Evolutionary conservation across 345 rosid genomes (phyloP).

Genomic region (Hibiscus trionum): DNA sequence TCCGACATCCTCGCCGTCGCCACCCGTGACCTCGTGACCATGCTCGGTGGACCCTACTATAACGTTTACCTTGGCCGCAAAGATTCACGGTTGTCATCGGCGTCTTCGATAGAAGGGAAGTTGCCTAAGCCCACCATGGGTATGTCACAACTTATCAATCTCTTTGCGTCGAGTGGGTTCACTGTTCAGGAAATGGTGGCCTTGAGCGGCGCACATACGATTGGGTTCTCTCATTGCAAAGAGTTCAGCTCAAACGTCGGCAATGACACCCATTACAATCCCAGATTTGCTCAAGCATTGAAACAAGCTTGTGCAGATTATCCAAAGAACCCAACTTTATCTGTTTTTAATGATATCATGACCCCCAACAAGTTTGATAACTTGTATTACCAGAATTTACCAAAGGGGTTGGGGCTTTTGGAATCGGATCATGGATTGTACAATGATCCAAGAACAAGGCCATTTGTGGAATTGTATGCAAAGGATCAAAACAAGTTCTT

Average conservation of each 20-base stretch:
- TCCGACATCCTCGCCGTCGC: conserved; percentile 86
- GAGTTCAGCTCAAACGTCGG: conserved; percentile 44
- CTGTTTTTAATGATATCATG: conserved; percentile 90
- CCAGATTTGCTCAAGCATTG: conserved; percentile 59
- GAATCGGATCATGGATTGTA: conserved; percentile 67
- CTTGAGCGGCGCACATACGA: conserved; percentile 79
- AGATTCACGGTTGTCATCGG: conserved; percentile 47
- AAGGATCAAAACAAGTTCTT: conserved; percentile 56
- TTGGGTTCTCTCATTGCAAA: conserved; percentile 90
- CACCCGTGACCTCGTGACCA: conserved; percentile 63
- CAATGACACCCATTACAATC: conserved; percentile 53
- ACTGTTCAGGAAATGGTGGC: conserved; percentile 79
- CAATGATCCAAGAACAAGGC: conserved; percentile 47
- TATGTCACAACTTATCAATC: conserved; percentile 35
- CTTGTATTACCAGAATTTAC: conserved; percentile 67
- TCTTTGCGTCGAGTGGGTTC: conserved; percentile 57
- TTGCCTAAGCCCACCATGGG: conserved; percentile 65
- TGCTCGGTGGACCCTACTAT: conserved; percentile 75
- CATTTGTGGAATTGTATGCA: conserved; percentile 66
- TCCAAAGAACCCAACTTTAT: conserved; percentile 52
- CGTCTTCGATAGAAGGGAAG: conserved; percentile 36
- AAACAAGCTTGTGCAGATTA: conserved; percentile 56
- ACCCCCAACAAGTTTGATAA: conserved; percentile 86
- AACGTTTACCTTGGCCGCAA: conserved; percentile 63
- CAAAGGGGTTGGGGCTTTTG: conserved; percentile 68